Percentiles rank a stretch among this genome's conserved stretches.
phyloP scores from a whole-genome alignment of 208 protist genomes.

The Borovskyia barvae region DNA sequence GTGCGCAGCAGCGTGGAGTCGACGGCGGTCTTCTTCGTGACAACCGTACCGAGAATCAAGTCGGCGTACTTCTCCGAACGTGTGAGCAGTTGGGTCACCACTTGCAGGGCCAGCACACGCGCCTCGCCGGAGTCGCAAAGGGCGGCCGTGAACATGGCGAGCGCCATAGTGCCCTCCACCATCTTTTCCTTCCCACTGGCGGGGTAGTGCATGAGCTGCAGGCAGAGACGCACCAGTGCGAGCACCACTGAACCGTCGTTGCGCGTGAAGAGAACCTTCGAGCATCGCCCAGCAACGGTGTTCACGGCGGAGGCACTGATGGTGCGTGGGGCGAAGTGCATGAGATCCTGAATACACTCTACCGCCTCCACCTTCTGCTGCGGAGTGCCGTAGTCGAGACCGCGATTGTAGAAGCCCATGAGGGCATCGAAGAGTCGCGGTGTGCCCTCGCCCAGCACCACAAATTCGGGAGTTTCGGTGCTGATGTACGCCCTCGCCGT shows the following conservation, averaged over 20 bases:
- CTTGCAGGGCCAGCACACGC: conserved; percentile 68
- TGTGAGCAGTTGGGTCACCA: conserved; percentile 75
- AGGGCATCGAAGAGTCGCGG: conserved; percentile 81
- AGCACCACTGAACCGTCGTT: conserved; percentile 85
- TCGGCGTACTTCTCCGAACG: conserved; percentile 85
- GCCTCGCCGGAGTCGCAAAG: conserved; percentile 85
- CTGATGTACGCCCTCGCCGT: conserved; percentile 63
- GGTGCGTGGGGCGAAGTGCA: conserved; percentile 70
- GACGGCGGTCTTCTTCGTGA: conserved; percentile 77
- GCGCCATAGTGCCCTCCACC: conserved; percentile 87
- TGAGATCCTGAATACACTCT: conserved; percentile 87
- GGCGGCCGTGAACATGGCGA: conserved; percentile 87
- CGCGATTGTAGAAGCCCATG: conserved; percentile 86
- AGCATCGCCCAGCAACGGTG: conserved; percentile 86
- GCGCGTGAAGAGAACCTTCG: conserved; percentile 89
- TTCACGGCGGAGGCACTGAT: conserved; percentile 70
- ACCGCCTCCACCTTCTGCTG: conserved; percentile 86
- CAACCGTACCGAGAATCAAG: conserved; percentile 84
- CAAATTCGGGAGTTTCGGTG: conserved; percentile 57
- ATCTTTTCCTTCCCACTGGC: conserved; percentile 89
- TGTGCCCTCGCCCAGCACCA: conserved; percentile 69
- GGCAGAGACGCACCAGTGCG: conserved; percentile 78
- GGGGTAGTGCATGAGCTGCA: conserved; percentile 81
- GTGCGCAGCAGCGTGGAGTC: conserved; percentile 77
- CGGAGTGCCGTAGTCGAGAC: conserved; percentile 85